These are phyloP conservation scores for Penicillium capsulatum DNA, from an alignment of 2,329 filamentous ascomycete genomes.

Conservation along the genomic window DNA sequence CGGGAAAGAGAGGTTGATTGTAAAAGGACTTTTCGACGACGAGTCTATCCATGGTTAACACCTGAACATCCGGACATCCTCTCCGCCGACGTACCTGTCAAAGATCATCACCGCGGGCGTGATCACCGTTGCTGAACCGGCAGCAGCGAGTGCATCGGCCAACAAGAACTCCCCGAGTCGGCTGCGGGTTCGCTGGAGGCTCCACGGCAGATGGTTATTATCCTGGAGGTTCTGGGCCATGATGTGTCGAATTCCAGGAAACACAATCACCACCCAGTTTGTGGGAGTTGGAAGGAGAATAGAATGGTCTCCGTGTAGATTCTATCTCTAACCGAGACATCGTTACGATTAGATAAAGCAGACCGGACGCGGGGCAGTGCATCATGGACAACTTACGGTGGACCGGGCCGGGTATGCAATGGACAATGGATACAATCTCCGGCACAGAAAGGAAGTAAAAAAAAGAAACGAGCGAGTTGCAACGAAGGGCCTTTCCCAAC, in stretches of 20 bases:
- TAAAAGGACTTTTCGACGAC: conserved; percentile 42
- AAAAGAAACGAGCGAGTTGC: neutral
- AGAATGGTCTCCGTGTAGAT: neutral
- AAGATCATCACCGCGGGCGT: conserved; percentile 79
- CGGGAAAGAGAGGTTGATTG: conserved; percentile 31
- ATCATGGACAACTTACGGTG: conserved; percentile 19
- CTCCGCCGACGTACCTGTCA: conserved; percentile 57
- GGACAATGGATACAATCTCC: conserved; percentile 7
- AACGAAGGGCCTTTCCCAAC: conserved; percentile 9
- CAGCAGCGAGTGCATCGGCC: conserved; percentile 63
- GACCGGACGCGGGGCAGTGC: conserved; percentile 20
- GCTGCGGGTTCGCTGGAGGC: conserved; percentile 32
- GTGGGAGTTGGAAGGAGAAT: neutral
- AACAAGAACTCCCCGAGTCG: conserved; percentile 46
- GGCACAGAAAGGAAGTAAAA: conserved; percentile 2
- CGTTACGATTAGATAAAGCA: conserved; percentile 16
- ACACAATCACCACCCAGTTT: conserved; percentile 7
- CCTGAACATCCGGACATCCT: neutral
- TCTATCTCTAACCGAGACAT: neutral
- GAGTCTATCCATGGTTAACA: conserved; percentile 25
- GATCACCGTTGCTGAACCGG: conserved; percentile 65
- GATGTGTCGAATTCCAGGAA: conserved; percentile 6
- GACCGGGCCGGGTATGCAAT: conserved; percentile 8
- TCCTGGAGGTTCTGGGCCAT: conserved; percentile 28
- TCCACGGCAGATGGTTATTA: conserved; percentile 23